Evolutionary conservation across 352 stramenopile genomes (phyloP).

Genomic region (Phytophthora sp.): DNA sequence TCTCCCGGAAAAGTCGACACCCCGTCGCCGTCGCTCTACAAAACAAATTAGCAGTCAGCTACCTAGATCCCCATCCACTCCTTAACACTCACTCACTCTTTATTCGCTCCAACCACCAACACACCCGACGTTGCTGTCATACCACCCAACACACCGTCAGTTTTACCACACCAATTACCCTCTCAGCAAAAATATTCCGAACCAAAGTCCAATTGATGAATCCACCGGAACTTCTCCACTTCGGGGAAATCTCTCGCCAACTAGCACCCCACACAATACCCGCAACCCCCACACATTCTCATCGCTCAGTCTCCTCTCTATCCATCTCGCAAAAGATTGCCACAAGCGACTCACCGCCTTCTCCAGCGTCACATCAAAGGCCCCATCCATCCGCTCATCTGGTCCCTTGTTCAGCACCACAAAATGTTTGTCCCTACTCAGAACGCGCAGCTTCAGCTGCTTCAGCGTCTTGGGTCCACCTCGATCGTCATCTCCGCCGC

Average conservation of each 20-base stretch:
- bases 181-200: not conserved
- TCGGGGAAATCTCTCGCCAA: conserved; percentile 75
- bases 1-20: conserved; percentile 78
- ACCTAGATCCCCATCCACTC: not conserved
- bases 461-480: conserved; percentile 63
- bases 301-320: not conserved
- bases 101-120: conserved; percentile 78
- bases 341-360: conserved; percentile 61
- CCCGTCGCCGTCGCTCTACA: conserved; percentile 69
- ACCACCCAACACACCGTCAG: conserved; percentile 4
- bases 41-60: conserved; percentile 11
- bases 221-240: conserved; percentile 87
- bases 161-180: not conserved
- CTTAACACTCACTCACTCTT: conserved; percentile 51
- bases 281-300: not conserved
- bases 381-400: conserved; percentile 86
- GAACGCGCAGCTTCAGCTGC: conserved; percentile 59
- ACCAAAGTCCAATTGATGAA: conserved; percentile 92
- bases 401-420: conserved; percentile 83
- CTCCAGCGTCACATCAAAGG: conserved; percentile 90
- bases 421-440: conserved; percentile 58
- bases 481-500: conserved; percentile 32
- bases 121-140: conserved; percentile 81
- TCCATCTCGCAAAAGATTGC: not conserved
- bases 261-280: conserved; percentile 28